Evolutionary conservation across 176 grass and related monocot species (phyloP).

Genomic region (Paspalum vaginatum): DNA sequence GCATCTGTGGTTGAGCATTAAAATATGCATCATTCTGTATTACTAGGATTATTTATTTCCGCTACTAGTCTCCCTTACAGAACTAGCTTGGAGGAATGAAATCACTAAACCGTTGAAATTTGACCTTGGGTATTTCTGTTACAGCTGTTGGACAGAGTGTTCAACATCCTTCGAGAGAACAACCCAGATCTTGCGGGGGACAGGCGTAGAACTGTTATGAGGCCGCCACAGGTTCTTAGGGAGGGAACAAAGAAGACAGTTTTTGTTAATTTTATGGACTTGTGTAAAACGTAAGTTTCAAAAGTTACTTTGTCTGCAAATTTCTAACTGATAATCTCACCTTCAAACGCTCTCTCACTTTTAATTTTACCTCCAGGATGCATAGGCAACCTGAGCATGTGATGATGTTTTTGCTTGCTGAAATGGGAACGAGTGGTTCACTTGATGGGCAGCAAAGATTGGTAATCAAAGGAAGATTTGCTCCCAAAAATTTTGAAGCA

Average conservation of each 20-base stretch:
- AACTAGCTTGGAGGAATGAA: not conserved
- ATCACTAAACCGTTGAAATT: not conserved
- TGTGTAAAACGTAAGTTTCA: conserved; percentile 65
- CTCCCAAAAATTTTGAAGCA: conserved; percentile 68
- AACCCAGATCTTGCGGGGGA: conserved; percentile 87
- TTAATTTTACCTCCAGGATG: conserved; percentile 61
- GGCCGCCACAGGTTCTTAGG: conserved; percentile 78
- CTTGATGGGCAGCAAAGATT: conserved; percentile 91
- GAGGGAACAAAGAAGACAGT: conserved; percentile 93
- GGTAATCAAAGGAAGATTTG: conserved; percentile 89
- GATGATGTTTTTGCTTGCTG: conserved; percentile 85
- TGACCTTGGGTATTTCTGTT: conserved; percentile 19
- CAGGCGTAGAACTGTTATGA: conserved; percentile 70
- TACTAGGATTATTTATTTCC: not conserved
- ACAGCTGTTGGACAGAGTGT: conserved; percentile 81
- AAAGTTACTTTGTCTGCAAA: not conserved
- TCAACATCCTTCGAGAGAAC: conserved; percentile 75
- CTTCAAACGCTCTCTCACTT: not conserved
- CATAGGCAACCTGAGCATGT: conserved; percentile 94
- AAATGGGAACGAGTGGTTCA: conserved; percentile 86
- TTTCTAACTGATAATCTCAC: not conserved
- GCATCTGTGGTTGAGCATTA: not conserved
- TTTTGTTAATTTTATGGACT: conserved; percentile 94
- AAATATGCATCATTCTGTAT: not conserved
- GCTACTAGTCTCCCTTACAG: not conserved